phyloP scores from a whole-genome alignment of 495 filamentous ascomycete species.

The Penicillium psychrofluorescens region DNA sequence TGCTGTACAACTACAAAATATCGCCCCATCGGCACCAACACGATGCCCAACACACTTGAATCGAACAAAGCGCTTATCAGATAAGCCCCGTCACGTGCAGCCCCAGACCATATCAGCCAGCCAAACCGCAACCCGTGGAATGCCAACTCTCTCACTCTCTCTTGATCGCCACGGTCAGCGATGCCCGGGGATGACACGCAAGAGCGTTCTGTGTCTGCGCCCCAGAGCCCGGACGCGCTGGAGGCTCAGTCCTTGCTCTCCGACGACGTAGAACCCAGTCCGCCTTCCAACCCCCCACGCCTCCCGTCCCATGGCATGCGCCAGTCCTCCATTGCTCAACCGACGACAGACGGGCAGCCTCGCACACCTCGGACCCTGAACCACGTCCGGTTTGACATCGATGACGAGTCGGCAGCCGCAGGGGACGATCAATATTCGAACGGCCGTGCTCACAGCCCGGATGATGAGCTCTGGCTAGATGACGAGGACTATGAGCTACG shows the following conservation, averaged over 20 bases:
- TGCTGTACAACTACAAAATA: too few species aligned
- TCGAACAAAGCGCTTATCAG: neutral
- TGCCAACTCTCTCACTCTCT: neutral
- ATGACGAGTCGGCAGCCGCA: constrained; percentile 16
- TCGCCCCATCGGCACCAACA: too few species aligned
- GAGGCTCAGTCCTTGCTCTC: constrained; percentile 25
- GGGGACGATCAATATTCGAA: constrained; percentile 28
- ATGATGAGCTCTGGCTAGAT: constrained; percentile 42
- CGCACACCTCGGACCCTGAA: constrained; percentile 72
- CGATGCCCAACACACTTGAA: too few species aligned
- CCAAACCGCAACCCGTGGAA: neutral
- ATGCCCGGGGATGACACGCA: constrained; percentile 38
- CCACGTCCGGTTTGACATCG: constrained; percentile 84
- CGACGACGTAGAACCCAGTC: constrained; percentile 5
- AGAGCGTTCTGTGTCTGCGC: constrained; percentile 21
- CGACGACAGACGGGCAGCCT: constrained; percentile 35
- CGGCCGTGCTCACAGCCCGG: constrained; percentile 30
- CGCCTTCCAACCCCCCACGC: constrained; percentile 9
- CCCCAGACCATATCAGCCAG: neutral
- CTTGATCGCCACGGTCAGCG: constrained; percentile 19
- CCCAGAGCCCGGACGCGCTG: constrained; percentile 16
- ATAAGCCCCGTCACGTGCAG: constrained; percentile 1
- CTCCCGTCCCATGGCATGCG: constrained; percentile 14
- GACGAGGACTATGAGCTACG: constrained; percentile 49
- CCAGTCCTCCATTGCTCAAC: constrained; percentile 40